phyloP scores from a whole-genome alignment of 495 filamentous ascomycete species.

The Cladorrhinum samala region DNA sequence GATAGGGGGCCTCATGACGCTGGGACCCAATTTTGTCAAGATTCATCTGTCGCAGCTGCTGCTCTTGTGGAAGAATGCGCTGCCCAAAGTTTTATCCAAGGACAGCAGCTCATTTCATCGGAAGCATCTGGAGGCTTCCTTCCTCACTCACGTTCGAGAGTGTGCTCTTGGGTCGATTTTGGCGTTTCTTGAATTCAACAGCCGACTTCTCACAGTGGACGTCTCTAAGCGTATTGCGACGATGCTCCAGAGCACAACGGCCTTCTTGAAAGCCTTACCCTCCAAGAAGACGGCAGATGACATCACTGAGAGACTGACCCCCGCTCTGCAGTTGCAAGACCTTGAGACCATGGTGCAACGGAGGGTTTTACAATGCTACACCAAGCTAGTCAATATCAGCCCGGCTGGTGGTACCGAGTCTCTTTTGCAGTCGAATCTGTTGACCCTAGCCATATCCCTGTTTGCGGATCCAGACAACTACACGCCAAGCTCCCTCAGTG shows the following conservation, averaged over 20 bases:
- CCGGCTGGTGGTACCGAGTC: conserved; percentile 74
- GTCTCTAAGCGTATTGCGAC: conserved; percentile 86
- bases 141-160: conserved; percentile 90
- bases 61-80: conserved; percentile 94
- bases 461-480: conserved; percentile 92
- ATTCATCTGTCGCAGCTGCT: conserved; percentile 94
- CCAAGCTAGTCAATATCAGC: conserved; percentile 80
- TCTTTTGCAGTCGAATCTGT: conserved; percentile 82
- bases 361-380: conserved; percentile 90
- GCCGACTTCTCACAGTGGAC: conserved; percentile 83
- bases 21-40: conserved; percentile 98
- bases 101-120: conserved; percentile 81
- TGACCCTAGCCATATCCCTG: conserved; percentile 84
- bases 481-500: conserved; percentile 75
- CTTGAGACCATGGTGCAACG: conserved; percentile 88
- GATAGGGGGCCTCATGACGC: conserved; percentile 91
- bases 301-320: conserved; percentile 73
- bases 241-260: conserved; percentile 93
- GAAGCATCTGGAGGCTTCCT: conserved; percentile 79
- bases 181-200: conserved; percentile 91
- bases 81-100: conserved; percentile 87
- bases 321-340: conserved; percentile 85
- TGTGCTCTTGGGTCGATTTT: conserved; percentile 88
- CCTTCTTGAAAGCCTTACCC: conserved; percentile 78
- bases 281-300: conserved; percentile 85